Conservation (phyloP, 2,329 filamentous ascomycete species). For the Thielaviopsis ethacetica region DNA sequence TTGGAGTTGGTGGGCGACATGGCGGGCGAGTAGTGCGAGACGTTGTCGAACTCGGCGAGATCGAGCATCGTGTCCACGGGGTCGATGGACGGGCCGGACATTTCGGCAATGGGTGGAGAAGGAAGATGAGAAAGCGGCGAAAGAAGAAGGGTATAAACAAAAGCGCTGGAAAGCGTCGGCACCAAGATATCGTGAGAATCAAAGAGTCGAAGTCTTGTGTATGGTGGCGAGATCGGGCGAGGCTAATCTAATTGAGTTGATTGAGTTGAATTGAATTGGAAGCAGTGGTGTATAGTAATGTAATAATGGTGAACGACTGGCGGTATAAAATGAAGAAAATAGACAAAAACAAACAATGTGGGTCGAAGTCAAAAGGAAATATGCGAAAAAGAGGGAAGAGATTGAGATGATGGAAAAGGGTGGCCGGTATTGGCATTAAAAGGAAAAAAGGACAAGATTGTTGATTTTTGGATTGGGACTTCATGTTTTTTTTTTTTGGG, state of each 20-base stretch:
- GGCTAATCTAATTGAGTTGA: not conserved
- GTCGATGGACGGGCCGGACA: constrained; percentile 28
- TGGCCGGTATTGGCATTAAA: not conserved
- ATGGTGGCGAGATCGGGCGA: not conserved
- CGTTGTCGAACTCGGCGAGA: constrained; percentile 45
- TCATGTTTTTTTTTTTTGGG: not conserved
- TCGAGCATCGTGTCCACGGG: constrained; percentile 43
- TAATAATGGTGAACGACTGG: not conserved
- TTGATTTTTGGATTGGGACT: not conserved
- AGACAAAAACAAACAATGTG: not conserved
- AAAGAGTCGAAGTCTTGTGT: too few relatives aligned
- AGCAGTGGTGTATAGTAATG: too few relatives aligned
- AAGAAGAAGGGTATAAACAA: not conserved
- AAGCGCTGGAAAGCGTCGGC: not conserved
- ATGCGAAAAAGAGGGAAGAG: not conserved
- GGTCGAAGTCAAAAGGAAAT: not conserved
- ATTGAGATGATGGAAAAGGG: not conserved
- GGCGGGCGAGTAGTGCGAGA: constrained; percentile 42
- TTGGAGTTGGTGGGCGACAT: constrained; percentile 36
- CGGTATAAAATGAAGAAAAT: not conserved
- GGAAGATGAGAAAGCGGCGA: not conserved
- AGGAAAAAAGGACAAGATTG: not conserved
- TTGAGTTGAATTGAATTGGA: not conserved
- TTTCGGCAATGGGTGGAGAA: not conserved
- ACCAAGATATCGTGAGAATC: not conserved